Conservation (phyloP, 768 basidiomycete genomes). For the Phanerochaete carnosa region DNA sequence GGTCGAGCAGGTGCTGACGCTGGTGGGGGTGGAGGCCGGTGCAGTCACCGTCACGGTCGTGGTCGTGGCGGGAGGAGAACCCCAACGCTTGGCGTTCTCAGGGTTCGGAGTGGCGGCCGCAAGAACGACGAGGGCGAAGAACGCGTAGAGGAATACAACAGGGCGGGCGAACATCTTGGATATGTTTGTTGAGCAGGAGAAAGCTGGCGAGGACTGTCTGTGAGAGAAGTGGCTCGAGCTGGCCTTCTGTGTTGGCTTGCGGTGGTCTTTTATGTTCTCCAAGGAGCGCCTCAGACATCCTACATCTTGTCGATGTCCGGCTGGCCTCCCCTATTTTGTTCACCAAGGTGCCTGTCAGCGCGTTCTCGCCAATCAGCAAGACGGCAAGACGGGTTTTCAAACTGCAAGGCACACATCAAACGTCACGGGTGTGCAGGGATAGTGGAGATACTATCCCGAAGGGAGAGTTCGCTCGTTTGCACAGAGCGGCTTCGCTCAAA, state of each 20-base stretch:
- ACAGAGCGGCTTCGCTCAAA: neutral
- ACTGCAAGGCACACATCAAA: neutral
- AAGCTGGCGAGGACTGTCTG: neutral
- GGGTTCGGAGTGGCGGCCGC: constrained; percentile 11
- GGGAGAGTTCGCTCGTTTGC: neutral
- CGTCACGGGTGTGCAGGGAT: neutral
- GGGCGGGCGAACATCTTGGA: constrained; percentile 13
- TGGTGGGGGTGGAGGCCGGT: neutral
- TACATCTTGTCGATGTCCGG: too few species aligned
- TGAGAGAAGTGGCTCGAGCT: neutral
- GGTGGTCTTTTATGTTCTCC: neutral
- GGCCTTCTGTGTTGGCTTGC: neutral
- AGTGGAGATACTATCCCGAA: neutral
- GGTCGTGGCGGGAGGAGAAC: constrained; percentile 1
- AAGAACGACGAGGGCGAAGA: constrained; percentile 7
- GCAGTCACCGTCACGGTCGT: constrained; percentile 5
- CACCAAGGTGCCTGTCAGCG: neutral
- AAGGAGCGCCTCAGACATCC: too few species aligned
- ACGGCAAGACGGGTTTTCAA: neutral
- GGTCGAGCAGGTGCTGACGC: constrained; percentile 5
- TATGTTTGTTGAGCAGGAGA: neutral
- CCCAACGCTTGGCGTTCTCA: constrained; percentile 1
- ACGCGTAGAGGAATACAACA: constrained; percentile 3
- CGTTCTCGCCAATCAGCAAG: neutral
- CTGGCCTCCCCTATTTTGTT: neutral